Percentiles rank a stretch among this genome's conserved stretches.
phyloP scores from a whole-genome alignment of 805 yeast species.

The Hemisphaericaspora nanyangensis region DNA sequence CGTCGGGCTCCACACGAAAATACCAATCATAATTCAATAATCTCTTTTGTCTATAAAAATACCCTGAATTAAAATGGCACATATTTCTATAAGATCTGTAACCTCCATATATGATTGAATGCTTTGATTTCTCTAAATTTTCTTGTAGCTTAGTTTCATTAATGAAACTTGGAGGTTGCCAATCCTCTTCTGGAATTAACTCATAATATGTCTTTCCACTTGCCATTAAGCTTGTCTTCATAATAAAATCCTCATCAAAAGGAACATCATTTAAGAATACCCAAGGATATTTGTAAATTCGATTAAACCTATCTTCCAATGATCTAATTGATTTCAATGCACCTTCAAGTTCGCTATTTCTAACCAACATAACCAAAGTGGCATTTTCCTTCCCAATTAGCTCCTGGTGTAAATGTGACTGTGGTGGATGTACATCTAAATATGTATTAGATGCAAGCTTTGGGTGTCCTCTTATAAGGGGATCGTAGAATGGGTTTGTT shows the following conservation, averaged over 20 bases:
- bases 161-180: constrained; percentile 38
- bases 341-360: constrained; percentile 74
- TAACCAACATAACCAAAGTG: constrained; percentile 78
- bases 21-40: constrained; percentile 49
- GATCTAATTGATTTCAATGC: constrained; percentile 52
- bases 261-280: constrained; percentile 43
- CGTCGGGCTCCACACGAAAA: constrained; percentile 61
- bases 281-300: constrained; percentile 40
- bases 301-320: constrained; percentile 41
- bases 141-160: constrained; percentile 25
- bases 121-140: constrained; percentile 17
- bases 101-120: constrained; percentile 41
- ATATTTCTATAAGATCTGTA: constrained; percentile 52
- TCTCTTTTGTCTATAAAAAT: constrained; percentile 46
- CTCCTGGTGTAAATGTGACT: constrained; percentile 30
- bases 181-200: constrained; percentile 35
- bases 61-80: constrained; percentile 76
- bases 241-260: constrained; percentile 37
- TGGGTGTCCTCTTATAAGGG: constrained; percentile 13
- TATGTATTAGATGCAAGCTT: constrained; percentile 30
- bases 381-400: constrained; percentile 74
- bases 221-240: constrained; percentile 42
- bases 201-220: constrained; percentile 40
- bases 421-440: constrained; percentile 15
- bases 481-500: constrained; percentile 7